phyloP scores from a whole-genome alignment of 768 basidiomycete species.

The Podaxis rugospora region DNA sequence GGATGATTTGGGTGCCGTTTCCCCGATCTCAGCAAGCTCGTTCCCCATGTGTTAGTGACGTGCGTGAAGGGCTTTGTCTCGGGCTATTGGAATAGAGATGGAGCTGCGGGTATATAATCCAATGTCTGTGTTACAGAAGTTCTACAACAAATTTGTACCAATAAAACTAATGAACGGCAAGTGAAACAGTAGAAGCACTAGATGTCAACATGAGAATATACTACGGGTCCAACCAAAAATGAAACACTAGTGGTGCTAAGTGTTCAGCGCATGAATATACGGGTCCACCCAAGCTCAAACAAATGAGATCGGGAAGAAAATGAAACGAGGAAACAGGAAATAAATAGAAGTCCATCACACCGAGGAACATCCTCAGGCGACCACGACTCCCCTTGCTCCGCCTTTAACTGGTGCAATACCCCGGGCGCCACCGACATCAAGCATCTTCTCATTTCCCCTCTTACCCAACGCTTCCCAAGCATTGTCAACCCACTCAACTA shows the following conservation, averaged over 20 bases:
- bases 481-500: slow-evolving; percentile 48
- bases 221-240: background rate
- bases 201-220: too few relatives aligned
- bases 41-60: background rate
- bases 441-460: background rate
- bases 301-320: background rate
- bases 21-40: background rate
- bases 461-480: slow-evolving; percentile 21
- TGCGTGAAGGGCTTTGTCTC: background rate
- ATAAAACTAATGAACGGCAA: too few relatives aligned
- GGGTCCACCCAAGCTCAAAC: background rate
- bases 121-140: too few relatives aligned
- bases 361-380: background rate
- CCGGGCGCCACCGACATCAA: background rate
- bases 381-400: background rate
- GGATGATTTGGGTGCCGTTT: background rate
- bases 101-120: too few relatives aligned
- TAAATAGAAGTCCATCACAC: background rate
- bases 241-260: too few relatives aligned
- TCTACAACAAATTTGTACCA: too few relatives aligned
- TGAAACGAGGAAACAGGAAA: background rate
- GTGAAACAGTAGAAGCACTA: too few relatives aligned
- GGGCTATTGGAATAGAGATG: background rate
- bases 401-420: background rate
- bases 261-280: background rate